Evolutionary conservation across 1,284 basidiomycete genomes (phyloP).

Genomic region (Lentinus polychrous): DNA sequence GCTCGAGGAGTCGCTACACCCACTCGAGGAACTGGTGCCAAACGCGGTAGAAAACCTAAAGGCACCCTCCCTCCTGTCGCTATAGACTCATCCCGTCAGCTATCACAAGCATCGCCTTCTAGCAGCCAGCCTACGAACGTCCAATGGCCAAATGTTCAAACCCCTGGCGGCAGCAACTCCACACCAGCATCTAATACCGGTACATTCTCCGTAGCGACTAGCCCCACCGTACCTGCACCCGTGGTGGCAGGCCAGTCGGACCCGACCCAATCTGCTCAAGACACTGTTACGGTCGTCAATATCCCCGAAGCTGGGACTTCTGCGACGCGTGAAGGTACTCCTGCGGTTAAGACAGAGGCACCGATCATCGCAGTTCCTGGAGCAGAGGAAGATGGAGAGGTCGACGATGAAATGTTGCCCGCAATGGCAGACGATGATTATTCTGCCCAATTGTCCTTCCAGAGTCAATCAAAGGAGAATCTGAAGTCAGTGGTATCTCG

Average conservation of each 20-base stretch:
- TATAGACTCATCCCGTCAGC: slow-evolving; percentile 17
- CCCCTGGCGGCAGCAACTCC: slow-evolving; percentile 6
- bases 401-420: slow-evolving; percentile 66
- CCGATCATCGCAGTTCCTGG: slow-evolving; percentile 14
- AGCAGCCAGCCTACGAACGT: slow-evolving; percentile 13
- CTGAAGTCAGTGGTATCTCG: slow-evolving; percentile 47
- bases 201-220: background rate
- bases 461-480: slow-evolving; percentile 80
- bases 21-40: slow-evolving; percentile 40
- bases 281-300: background rate
- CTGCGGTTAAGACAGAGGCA: slow-evolving; percentile 20
- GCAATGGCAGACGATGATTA: slow-evolving; percentile 84
- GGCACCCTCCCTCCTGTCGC: slow-evolving; percentile 24
- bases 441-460: slow-evolving; percentile 70
- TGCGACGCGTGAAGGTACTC: slow-evolving; percentile 12
- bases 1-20: slow-evolving; percentile 19
- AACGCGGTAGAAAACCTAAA: slow-evolving; percentile 54
- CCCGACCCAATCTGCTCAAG: background rate
- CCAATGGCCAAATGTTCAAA: slow-evolving; percentile 17
- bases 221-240: background rate
- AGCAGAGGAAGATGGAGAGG: slow-evolving; percentile 47
- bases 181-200: slow-evolving; percentile 1
- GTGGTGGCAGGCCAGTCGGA: background rate
- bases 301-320: background rate
- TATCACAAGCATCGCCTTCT: slow-evolving; percentile 14